Conservation (phyloP, 495 filamentous ascomycete genomes). For the Venustampulla echinocandica region DNA sequence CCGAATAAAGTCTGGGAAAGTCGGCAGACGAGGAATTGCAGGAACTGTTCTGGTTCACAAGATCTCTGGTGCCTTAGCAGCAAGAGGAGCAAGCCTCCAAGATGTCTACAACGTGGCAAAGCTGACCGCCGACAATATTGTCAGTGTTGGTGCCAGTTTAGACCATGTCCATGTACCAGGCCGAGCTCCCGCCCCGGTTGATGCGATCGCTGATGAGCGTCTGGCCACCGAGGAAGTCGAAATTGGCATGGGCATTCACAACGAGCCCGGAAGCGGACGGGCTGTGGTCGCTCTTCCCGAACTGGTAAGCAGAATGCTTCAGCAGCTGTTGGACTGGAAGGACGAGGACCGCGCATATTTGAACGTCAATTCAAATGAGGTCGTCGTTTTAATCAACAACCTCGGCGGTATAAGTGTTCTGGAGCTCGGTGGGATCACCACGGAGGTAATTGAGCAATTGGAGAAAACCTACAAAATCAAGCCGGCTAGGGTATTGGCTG, state of each 20-base stretch:
- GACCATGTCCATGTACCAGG: constrained; percentile 92
- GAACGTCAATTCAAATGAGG: constrained; percentile 52
- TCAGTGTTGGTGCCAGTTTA: constrained; percentile 78
- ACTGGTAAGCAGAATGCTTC: constrained; percentile 70
- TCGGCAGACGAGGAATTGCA: constrained; percentile 83
- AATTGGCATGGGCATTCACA: constrained; percentile 98
- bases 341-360: constrained; percentile 80
- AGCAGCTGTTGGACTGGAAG: constrained; percentile 65
- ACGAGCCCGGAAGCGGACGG: constrained; percentile 78
- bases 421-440: constrained; percentile 80
- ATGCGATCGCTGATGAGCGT: constrained; percentile 36
- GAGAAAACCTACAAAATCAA: constrained; percentile 56
- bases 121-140: constrained; percentile 64
- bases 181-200: constrained; percentile 38
- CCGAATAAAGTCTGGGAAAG: constrained; percentile 71
- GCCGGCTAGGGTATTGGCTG: constrained; percentile 57
- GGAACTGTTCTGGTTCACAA: constrained; percentile 87
- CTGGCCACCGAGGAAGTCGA: constrained; percentile 70
- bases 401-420: constrained; percentile 84
- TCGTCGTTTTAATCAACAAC: constrained; percentile 84
- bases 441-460: constrained; percentile 80
- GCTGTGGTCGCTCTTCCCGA: constrained; percentile 56
- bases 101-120: constrained; percentile 66
- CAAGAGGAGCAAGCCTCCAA: constrained; percentile 51
- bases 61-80: constrained; percentile 79